Percentiles rank a stretch among this genome's conserved stretches.
phyloP scores from a whole-genome alignment of 176 grass and related monocot species.

The Raddia distichophylla region DNA sequence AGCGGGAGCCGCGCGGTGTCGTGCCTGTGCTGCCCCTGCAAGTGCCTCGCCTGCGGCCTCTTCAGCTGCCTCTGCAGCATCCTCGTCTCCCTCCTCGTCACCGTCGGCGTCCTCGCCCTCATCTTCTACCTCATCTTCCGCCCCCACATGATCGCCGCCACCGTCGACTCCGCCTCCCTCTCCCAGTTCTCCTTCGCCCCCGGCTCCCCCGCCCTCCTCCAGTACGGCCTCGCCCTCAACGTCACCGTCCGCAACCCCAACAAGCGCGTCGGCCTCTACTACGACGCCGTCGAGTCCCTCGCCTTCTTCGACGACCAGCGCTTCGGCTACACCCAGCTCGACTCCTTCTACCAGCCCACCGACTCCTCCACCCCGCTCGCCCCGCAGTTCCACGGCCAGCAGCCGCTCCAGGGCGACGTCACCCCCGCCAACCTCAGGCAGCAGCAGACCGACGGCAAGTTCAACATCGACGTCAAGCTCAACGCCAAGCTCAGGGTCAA shows the following conservation, averaged over 20 bases:
- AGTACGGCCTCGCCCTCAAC: constrained; percentile 47
- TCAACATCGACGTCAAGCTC: constrained; percentile 46
- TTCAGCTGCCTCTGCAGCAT: constrained; percentile 65
- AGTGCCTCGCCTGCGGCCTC: constrained; percentile 54
- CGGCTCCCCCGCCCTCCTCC: neutral
- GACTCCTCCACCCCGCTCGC: neutral
- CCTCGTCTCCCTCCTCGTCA: constrained; percentile 49
- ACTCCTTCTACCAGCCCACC: constrained; percentile 63
- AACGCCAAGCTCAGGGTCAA: constrained; percentile 51
- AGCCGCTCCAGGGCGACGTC: constrained; percentile 34
- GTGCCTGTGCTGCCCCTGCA: constrained; percentile 64
- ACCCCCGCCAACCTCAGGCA: neutral
- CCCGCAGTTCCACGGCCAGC: constrained; percentile 34
- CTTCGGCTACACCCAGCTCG: constrained; percentile 48
- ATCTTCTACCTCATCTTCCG: constrained; percentile 73
- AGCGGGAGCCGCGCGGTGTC: constrained; percentile 44
- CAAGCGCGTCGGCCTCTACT: constrained; percentile 61
- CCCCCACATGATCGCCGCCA: constrained; percentile 57
- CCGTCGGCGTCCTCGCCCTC: constrained; percentile 41
- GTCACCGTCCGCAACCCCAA: constrained; percentile 80
- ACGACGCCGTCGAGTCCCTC: constrained; percentile 60
- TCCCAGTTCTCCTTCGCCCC: constrained; percentile 10
- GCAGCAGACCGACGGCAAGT: neutral
- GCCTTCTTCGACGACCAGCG: constrained; percentile 49
- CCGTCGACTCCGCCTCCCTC: constrained; percentile 62